These are phyloP conservation scores for Ceratorhiza oryzae-sativae DNA, from an alignment of 1,284 basidiomycete genomes.

Conservation along the genomic window DNA sequence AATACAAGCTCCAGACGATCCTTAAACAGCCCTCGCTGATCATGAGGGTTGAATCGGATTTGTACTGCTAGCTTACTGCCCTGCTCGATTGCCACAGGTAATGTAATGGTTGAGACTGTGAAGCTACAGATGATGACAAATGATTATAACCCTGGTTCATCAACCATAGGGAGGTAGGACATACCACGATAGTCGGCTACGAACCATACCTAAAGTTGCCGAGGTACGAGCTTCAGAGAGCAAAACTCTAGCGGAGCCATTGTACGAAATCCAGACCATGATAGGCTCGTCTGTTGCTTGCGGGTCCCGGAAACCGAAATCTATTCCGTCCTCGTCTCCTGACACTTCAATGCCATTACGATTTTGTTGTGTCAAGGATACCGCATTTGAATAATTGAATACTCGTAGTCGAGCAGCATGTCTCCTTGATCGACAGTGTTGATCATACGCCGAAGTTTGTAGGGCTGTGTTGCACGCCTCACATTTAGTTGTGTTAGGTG, in stretches of 20 bases:
- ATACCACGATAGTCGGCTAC: background rate
- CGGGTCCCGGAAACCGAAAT: background rate
- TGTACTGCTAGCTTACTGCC: background rate
- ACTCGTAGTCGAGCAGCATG: conserved; percentile 1
- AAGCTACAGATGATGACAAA: background rate
- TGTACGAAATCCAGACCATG: background rate
- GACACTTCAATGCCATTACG: conserved; percentile 12
- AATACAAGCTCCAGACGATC: conserved; percentile 53
- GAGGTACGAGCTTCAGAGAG: background rate
- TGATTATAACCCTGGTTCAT: background rate
- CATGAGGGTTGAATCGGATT: conserved; percentile 33
- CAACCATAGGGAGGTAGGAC: background rate
- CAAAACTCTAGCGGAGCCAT: background rate
- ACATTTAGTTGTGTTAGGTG: background rate
- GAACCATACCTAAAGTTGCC: background rate
- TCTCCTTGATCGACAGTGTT: background rate
- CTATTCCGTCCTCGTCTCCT: conserved; percentile 1
- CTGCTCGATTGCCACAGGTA: background rate
- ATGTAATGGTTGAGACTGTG: background rate
- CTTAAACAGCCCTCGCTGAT: conserved; percentile 58
- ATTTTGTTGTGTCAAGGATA: conserved; percentile 4
- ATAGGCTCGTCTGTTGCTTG: background rate
- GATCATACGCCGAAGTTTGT: background rate
- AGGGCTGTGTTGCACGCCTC: background rate
- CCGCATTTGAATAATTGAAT: conserved; percentile 15